Conservation (phyloP, 805 yeast species). For the Starmerella sirachaensis region DNA sequence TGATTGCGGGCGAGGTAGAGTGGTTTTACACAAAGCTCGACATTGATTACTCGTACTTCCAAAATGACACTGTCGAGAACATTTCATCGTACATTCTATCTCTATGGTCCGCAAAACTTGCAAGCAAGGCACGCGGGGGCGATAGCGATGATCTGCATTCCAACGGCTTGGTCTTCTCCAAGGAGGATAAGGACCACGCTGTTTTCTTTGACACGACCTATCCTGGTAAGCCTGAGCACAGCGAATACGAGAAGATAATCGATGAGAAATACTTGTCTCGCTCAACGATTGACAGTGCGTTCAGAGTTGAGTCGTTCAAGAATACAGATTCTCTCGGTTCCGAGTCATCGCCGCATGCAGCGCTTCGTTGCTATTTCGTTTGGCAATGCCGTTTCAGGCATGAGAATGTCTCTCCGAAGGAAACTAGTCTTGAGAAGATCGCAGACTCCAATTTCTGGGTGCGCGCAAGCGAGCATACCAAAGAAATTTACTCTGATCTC, state of each 20-base stretch:
- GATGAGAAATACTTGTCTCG: constrained; percentile 60
- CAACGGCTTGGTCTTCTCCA: constrained; percentile 51
- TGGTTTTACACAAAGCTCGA: constrained; percentile 87
- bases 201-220: constrained; percentile 72
- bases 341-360: constrained; percentile 34
- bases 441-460: constrained; percentile 69
- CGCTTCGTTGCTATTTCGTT: constrained; percentile 65
- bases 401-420: constrained; percentile 27
- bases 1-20: constrained; percentile 72
- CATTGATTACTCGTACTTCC: constrained; percentile 85
- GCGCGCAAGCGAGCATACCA: constrained; percentile 71
- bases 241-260: constrained; percentile 58
- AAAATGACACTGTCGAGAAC: constrained; percentile 66
- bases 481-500: constrained; percentile 59
- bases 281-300: constrained; percentile 32
- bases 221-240: constrained; percentile 37
- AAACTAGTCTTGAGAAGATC: constrained; percentile 48
- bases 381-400: constrained; percentile 53
- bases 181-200: constrained; percentile 75
- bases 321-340: too few relatives aligned
- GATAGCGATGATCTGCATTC: constrained; percentile 39
- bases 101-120: constrained; percentile 82
- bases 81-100: constrained; percentile 79
- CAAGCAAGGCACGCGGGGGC: constrained; percentile 54
- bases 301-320: constrained; percentile 67